Evolutionary conservation across 768 basidiomycete genomes (phyloP), one percentile per base, ranked within the genome.

Genomic region (Pulveroboletus sp.): DNA sequence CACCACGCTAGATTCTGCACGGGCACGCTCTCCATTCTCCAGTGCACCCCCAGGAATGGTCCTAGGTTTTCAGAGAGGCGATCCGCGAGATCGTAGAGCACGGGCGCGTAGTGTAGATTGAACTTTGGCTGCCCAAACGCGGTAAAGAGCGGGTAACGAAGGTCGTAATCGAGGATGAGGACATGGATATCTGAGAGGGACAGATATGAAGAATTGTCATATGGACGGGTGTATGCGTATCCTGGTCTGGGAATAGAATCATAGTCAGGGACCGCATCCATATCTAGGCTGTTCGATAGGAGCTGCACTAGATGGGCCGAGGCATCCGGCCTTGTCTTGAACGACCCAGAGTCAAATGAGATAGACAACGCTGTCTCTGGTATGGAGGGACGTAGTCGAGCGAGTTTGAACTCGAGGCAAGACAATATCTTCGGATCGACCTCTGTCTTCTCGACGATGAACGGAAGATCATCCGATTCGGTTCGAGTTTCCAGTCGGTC

Each of bases 11-110:
- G 67, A 33, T 69, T 58, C 17, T 67, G 63, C 1, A 70, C 59
- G 0, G 73, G 60, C 46, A 82, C 67, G 14, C 71, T 76, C 54
- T 82, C 80, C 71, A 78, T 78, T 18, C 77, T 67, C 81, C 80
- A 85, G 56, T 82, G 78, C 8, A 85, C 72, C 0, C 71, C 75
- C 3, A 76, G 57, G 60, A 76, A 82, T 0, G 76, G 71, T 1
- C 57, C 56, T 0, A 69, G 48, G 17, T 71, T 68, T 0, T 65
- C 59, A 0, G 67, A 57, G 39, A 82, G 59, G 30, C 54, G 57
- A 8, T 59, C 54, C 0, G 77, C 78, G 8, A 82, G 69, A 9
- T 65, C 62, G 35, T 69, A 63, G 46, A 82, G 73, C 1, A 39
- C 56, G 0, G 65, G 57, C 4, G 82, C 70, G 58, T 83, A 83